Evolutionary conservation across 768 basidiomycete genomes (phyloP), one percentile per base, ranked within the genome.

Genomic region (Dacryopinax primogenitus): DNA sequence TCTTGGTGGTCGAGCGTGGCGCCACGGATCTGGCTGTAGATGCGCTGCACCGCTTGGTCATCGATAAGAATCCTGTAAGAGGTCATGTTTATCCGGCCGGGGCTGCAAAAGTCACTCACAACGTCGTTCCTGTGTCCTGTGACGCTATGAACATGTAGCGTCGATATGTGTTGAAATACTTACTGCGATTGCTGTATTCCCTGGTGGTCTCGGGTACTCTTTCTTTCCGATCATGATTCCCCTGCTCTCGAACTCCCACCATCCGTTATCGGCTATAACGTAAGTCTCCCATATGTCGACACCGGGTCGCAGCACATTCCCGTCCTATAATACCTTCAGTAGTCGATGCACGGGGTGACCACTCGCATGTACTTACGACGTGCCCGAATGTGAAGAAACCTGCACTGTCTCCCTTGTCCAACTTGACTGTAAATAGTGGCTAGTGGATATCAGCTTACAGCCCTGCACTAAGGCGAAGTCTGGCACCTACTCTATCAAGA

Each of bases 301-400:
- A 6, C 62, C 44, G 16, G 13, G 6, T 35, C 33, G 51, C 11
- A 35, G 15, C 26, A 64, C 68, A 63, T 51, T 34, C 1, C 30
- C 33, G 32, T 37, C 39, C 21, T 61, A 13, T 23, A 32, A 11
- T 4, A 12, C 13, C 21, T 18, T 61, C 41, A 35, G 30, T n/a
- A 41, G 41, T 66, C 23, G 65, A 4, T 11, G 37, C 66, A 37
- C 26, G 28, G 36, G 51, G 32, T 41, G 64, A 2, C 44, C 33
- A 18, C 36, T n/a, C n/a, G 66, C 16, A 67, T 45, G 73, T 71
- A 2, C 70, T 65, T 66, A 76, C 76, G 44, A 78, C 77, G 69
- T 68, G 65, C 68, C 77, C 76, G 65, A 78, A 77, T 33, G 77
- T 76, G 71, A 77, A 78, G 71, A 77, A 78, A 7, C 76, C 76